These are phyloP conservation scores for Porphyra umbilicalis DNA, from an alignment of 31 red algal genomes.

Conservation along the genomic window DNA sequence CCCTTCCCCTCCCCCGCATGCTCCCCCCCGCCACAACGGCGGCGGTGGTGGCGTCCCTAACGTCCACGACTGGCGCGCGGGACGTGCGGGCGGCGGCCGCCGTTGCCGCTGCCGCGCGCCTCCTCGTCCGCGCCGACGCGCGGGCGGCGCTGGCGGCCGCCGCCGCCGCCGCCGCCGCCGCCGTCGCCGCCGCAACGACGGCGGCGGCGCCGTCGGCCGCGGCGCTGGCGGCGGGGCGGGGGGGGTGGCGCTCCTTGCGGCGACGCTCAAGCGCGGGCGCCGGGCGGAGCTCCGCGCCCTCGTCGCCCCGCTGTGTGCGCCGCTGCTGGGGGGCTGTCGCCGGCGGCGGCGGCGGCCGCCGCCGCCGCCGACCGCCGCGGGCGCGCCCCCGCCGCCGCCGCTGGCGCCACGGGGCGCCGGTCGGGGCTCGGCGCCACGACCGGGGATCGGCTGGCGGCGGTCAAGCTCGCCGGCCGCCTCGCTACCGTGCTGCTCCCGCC, in stretches of 20 bases:
- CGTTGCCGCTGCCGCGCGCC: constrained; percentile 19
- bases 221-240: background rate
- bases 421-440: background rate
- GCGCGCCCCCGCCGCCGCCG: background rate
- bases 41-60: constrained; percentile 6
- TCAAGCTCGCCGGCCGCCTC: background rate
- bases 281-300: constrained; percentile 18
- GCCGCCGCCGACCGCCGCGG: constrained; percentile 11
- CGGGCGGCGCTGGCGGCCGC: constrained; percentile 4
- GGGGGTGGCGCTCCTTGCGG: constrained; percentile 5
- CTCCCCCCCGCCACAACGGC: constrained; percentile 1
- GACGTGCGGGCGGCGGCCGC: constrained; percentile 16
- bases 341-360: constrained; percentile 3
- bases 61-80: constrained; percentile 1
- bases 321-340: background rate
- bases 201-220: constrained; percentile 4
- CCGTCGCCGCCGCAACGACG: background rate
- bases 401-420: background rate
- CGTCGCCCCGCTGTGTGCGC: constrained; percentile 6
- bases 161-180: background rate
- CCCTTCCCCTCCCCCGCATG: constrained; percentile 42
- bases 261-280: constrained; percentile 32
- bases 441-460: background rate
- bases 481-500: background rate
- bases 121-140: constrained; percentile 28